These are phyloP conservation scores for Kodamaea sp. DNA, from an alignment of 1,139 yeast species.

Conservation along the genomic window DNA sequence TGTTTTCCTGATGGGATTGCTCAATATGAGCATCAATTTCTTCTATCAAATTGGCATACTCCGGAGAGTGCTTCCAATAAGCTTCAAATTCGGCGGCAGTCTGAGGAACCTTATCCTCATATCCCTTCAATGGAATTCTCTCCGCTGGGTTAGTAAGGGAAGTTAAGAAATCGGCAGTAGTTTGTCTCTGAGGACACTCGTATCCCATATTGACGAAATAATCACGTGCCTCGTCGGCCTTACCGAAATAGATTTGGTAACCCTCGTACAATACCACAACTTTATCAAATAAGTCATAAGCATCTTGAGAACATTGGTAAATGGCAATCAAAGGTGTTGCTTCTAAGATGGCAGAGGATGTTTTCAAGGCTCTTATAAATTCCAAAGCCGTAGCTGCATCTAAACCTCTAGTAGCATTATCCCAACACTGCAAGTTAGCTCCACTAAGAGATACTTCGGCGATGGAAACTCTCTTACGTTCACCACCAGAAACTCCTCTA, in stretches of 20 bases:
- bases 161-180: slow-evolving; percentile 60
- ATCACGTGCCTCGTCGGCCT: slow-evolving; percentile 22
- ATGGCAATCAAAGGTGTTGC: slow-evolving; percentile 30
- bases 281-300: slow-evolving; percentile 28
- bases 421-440: slow-evolving; percentile 27
- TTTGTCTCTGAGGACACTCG: slow-evolving; percentile 54
- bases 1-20: slow-evolving; percentile 17
- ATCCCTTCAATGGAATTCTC: slow-evolving; percentile 49
- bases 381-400: slow-evolving; percentile 29
- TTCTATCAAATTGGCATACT: slow-evolving; percentile 35
- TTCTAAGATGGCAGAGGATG: slow-evolving; percentile 24
- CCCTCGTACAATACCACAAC: slow-evolving; percentile 29
- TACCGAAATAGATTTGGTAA: slow-evolving; percentile 26
- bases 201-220: slow-evolving; percentile 26
- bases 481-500: slow-evolving; percentile 29
- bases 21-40: slow-evolving; percentile 37
- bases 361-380: slow-evolving; percentile 28
- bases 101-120: slow-evolving; percentile 63
- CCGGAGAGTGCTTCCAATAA: slow-evolving; percentile 63
- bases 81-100: slow-evolving; percentile 69
- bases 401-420: slow-evolving; percentile 27
- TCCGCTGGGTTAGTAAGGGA: slow-evolving; percentile 58
- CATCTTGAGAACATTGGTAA: slow-evolving; percentile 31
- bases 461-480: slow-evolving; percentile 26
- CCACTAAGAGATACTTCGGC: slow-evolving; percentile 24